A percentile compares a stretch with the other conserved stretches of the same genome.
phyloP scores from a whole-genome alignment of 2,329 filamentous ascomycete species.

The Stagonosporopsis vannaccii region DNA sequence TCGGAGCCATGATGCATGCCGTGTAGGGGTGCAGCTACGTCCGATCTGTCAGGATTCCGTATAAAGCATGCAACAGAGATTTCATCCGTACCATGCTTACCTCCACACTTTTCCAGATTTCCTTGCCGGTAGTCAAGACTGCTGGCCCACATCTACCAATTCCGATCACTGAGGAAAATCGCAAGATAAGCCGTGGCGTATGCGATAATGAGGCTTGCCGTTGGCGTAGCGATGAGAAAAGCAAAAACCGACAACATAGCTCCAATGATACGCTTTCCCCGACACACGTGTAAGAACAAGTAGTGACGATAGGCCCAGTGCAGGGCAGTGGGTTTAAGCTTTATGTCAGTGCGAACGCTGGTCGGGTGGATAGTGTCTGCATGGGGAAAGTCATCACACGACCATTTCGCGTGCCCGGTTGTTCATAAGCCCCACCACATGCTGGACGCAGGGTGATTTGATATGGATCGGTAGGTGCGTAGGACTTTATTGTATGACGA shows the following conservation, averaged over 20 bases:
- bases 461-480: background rate
- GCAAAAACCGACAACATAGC: slow-evolving; percentile 4
- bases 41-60: background rate
- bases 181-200: slow-evolving; percentile 8
- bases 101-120: background rate
- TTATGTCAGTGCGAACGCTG: background rate
- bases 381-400: slow-evolving; percentile 10
- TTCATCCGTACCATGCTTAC: background rate
- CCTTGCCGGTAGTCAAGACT: background rate
- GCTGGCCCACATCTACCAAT: background rate
- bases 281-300: background rate
- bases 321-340: background rate
- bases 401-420: slow-evolving; percentile 8
- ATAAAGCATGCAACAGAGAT: background rate
- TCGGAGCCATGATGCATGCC: background rate
- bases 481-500: too few relatives aligned
- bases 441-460: slow-evolving; percentile 3
- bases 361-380: background rate
- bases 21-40: background rate
- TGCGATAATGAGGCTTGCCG: slow-evolving; percentile 2
- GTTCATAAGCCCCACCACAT: slow-evolving; percentile 11
- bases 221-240: slow-evolving; percentile 9
- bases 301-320: background rate
- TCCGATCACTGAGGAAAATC: slow-evolving; percentile 5
- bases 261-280: background rate